phyloP scores from a whole-genome alignment of 306 rosid species.

The Vigna trinervia region DNA sequence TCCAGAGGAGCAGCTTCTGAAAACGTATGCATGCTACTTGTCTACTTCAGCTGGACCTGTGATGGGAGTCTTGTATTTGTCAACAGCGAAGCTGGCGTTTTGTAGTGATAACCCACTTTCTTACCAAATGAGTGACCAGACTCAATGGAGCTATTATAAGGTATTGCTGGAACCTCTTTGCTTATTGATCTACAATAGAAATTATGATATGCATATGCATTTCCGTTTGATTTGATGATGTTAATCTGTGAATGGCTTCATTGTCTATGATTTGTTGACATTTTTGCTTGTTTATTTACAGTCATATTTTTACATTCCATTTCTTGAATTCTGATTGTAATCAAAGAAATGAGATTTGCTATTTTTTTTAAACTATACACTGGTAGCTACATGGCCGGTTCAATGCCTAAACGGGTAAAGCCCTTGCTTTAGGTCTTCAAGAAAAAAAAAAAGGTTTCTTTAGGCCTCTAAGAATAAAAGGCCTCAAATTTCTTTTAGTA shows the following conservation, averaged over 20 bases:
- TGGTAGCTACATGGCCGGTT: not conserved
- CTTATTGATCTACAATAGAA: not conserved
- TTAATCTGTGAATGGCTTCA: not conserved
- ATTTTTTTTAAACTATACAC: not conserved
- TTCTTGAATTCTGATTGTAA: conserved; percentile 18
- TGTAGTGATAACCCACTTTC: conserved; percentile 95
- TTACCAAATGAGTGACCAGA: conserved; percentile 67
- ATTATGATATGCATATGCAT: not conserved
- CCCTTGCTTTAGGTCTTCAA: too few species aligned
- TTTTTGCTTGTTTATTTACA: conserved; percentile 19
- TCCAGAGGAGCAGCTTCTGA: conserved; percentile 83
- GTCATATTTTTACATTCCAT: not conserved
- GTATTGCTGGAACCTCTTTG: conserved; percentile 41
- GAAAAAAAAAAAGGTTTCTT: too few species aligned
- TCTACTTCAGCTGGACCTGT: conserved; percentile 99
- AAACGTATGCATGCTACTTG: conserved; percentile 87
- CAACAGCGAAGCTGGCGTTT: conserved; percentile 89
- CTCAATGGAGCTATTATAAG: conserved; percentile 94
- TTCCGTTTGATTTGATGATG: not conserved
- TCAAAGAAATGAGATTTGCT: conserved; percentile 4
- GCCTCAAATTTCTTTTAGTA: too few species aligned
- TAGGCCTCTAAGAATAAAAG: too few species aligned
- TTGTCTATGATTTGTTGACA: conserved; percentile 19
- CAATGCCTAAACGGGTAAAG: too few species aligned
- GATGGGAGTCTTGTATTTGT: conserved; percentile 85